Base-by-base conservation (phyloP, 164 flowering plant genomes). In the Magnolia officinalis region DNA sequence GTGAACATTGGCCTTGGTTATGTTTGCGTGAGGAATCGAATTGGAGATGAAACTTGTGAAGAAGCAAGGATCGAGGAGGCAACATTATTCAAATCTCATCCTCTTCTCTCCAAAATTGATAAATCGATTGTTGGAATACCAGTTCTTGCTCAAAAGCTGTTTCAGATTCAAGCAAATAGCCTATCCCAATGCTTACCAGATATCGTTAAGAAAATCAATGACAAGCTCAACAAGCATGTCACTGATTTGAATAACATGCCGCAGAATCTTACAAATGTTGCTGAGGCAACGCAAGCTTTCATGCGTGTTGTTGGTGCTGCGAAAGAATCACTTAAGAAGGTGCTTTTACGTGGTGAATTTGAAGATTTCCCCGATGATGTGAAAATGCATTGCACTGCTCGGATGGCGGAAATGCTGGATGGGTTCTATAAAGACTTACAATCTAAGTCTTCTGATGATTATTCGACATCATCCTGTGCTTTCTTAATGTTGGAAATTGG, bases 281-380 rank as follows among this genome's bases (percentile, higher is more conserved):
- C 78, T 2, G 87, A 84, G 18, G 88, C 88, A 5, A 76, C 77
- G 75, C 71, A 82, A 0, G 82, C 81, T 1, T 78, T 86, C 24
- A 73, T 86, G 84, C 75, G 73, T 23, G 72, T 83, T 7, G 58
- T 84, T 4, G 83, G n/a, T n/a, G n/a, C n/a, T n/a, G n/a, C n/a
- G n/a, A n/a, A n/a, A n/a, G n/a, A n/a, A n/a, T n/a, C n/a, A n/a
- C n/a, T n/a, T n/a, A n/a, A n/a, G n/a, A n/a, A n/a, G n/a, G n/a
- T n/a, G n/a, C n/a, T n/a, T n/a, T n/a, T n/a, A n/a, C n/a, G n/a
- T n/a, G n/a, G n/a, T n/a, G n/a, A n/a, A n/a, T n/a, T n/a, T n/a
- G n/a, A n/a, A n/a, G n/a, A n/a, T n/a, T n/a, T n/a, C n/a, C n/a
- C n/a, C n/a, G n/a, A n/a, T n/a, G n/a, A n/a, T n/a, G n/a, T n/a